Evolutionary conservation across 108 stramenopile genomes (phyloP), one percentile per base, ranked within the genome.

Genomic region (Nannochloropsis gaditana): DNA sequence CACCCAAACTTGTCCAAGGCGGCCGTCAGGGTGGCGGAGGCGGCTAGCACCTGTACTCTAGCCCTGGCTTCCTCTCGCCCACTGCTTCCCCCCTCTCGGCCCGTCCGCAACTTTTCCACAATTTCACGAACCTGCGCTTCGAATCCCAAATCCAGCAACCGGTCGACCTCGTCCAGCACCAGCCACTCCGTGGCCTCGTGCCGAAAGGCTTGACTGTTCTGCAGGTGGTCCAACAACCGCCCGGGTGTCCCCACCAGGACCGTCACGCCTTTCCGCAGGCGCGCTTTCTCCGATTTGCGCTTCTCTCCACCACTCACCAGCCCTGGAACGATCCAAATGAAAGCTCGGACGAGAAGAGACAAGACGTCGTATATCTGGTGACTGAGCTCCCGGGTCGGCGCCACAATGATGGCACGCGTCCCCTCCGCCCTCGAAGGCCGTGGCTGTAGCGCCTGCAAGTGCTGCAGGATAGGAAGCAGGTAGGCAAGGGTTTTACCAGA

Each of bases 191-290:
- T 86, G 42, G 92, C 90, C 43, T 91, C 84, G 11, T 87, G 86
- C 42, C 92, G 83, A 43, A 97, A 92, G 45, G 92, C 91, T 85
- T 94, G 93, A 15, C 97, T 98, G 85, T 93, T 92, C 85, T 90
- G 59, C 82, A 99, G 90, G 86, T 99, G 98, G 89, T 99, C 98
- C 83, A 97, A 86, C 41, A 98, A 84, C 19, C 98, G 91, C 19
- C 98, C 98, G 9, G 98, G 98, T 50, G 98, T 99, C n/a, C 94
- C 95, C n/a, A 98, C 95, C 11, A 99, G 80, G 2, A 99, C 89
- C 5, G 91, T 88, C 45, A 97, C 88, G 1, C 98, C 98, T 86
- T 96, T 96, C 80, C 98, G 93, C 79, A 99, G 85, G 43, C 97
- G 90, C 19, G 95, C 94, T 93, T 99, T 99, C 92, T 99, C 98